phyloP scores from a whole-genome alignment of 768 basidiomycete genomes.

The Rhodotorula toruloides region DNA sequence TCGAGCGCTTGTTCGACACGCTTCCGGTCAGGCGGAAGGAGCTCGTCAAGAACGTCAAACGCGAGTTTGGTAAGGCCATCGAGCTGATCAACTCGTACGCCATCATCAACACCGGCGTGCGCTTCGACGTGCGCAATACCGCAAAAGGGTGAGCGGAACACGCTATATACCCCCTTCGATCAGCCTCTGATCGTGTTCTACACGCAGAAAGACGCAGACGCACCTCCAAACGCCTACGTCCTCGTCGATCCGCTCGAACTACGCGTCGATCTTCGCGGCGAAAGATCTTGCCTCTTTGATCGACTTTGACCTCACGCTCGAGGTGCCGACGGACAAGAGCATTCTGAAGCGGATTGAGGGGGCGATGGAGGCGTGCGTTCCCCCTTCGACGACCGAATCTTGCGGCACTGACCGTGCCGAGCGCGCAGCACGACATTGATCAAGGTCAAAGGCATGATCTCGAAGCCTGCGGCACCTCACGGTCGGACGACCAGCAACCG shows the following conservation, averaged over 20 bases:
- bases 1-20: conserved; percentile 68
- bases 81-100: conserved; percentile 80
- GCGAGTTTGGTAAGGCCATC: conserved; percentile 83
- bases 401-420: no score
- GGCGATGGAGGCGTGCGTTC: conserved; percentile 11
- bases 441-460: conserved; percentile 69
- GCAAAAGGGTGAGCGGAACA: conserved; percentile 59
- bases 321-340: conserved; percentile 62
- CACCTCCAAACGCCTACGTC: conserved; percentile 71
- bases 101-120: conserved; percentile 64
- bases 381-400: no score
- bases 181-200: no score
- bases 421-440: conserved; percentile 48
- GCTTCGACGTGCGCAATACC: conserved; percentile 68
- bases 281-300: conserved; percentile 70
- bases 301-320: conserved; percentile 65
- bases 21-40: conserved; percentile 90
- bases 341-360: conserved; percentile 45
- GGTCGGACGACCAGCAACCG: conserved; percentile 75
- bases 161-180: not conserved
- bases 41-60: conserved; percentile 76
- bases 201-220: conserved; percentile 42
- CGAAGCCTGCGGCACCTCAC: conserved; percentile 68
- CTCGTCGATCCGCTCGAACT: conserved; percentile 58
- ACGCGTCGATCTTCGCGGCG: conserved; percentile 75